A percentile compares a stretch with the other conserved stretches of the same genome.
phyloP scores from a whole-genome alignment of 2,329 filamentous ascomycete genomes.

The Neopestalotiopsis clavispora region DNA sequence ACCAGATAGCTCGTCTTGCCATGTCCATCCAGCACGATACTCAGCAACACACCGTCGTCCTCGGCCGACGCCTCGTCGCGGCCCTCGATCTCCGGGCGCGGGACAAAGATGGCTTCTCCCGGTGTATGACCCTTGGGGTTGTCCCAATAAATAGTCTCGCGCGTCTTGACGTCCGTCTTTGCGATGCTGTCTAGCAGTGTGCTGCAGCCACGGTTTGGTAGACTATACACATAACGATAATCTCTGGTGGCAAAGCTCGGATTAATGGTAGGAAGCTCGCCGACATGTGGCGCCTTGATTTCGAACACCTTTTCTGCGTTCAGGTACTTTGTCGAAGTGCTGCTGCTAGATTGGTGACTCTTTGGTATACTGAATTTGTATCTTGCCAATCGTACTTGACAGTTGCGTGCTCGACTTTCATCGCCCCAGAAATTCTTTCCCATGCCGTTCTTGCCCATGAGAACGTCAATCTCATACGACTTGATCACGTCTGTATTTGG shows the following conservation, averaged over 20 bases:
- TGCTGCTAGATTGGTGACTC: not conserved
- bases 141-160: slow-evolving; percentile 61
- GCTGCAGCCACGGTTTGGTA: slow-evolving; percentile 60
- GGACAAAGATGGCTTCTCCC: slow-evolving; percentile 72
- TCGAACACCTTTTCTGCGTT: slow-evolving; percentile 43
- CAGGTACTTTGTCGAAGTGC: slow-evolving; percentile 5
- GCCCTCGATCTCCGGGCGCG: slow-evolving; percentile 43
- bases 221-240: slow-evolving; percentile 66
- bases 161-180: slow-evolving; percentile 67
- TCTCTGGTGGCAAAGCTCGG: slow-evolving; percentile 53
- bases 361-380: slow-evolving; percentile 46
- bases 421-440: slow-evolving; percentile 48
- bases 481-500: slow-evolving; percentile 68
- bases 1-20: slow-evolving; percentile 52
- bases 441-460: slow-evolving; percentile 58
- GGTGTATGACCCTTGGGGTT: slow-evolving; percentile 65
- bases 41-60: slow-evolving; percentile 67
- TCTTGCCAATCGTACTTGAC: slow-evolving; percentile 45
- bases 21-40: slow-evolving; percentile 52
- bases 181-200: slow-evolving; percentile 66
- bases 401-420: slow-evolving; percentile 41
- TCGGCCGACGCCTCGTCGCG: slow-evolving; percentile 48
- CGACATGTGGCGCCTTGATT: slow-evolving; percentile 57
- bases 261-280: slow-evolving; percentile 73
- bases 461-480: slow-evolving; percentile 71